Percentiles rank a stretch among this genome's conserved stretches.
phyloP scores from a whole-genome alignment of 2,329 filamentous ascomycete species.

The Botryotinia globosa region DNA sequence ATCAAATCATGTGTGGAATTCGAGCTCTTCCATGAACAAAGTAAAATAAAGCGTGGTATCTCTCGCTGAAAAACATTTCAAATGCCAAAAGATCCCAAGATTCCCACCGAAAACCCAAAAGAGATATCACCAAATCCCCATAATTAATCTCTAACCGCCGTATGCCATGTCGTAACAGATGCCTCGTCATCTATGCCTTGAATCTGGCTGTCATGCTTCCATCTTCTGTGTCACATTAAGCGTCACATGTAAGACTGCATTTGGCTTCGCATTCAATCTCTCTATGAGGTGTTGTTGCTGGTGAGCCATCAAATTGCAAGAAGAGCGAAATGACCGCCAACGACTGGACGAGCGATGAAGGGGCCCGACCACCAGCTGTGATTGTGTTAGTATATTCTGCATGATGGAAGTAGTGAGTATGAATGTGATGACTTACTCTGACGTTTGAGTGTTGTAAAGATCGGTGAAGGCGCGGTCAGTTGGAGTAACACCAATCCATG shows the following conservation, averaged over 20 bases:
- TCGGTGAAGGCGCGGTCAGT: slow-evolving; percentile 74
- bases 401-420: neutral
- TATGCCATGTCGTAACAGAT: neutral
- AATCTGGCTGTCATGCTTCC: neutral
- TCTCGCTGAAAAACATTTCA: neutral
- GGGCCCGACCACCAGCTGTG: slow-evolving; percentile 23
- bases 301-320: slow-evolving; percentile 48
- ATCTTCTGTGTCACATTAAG: neutral
- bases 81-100: neutral
- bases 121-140: neutral
- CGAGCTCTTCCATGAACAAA: neutral
- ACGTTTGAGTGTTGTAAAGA: slow-evolving; percentile 69
- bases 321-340: slow-evolving; percentile 77
- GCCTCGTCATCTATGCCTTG: neutral
- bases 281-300: neutral
- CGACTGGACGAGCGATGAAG: slow-evolving; percentile 77
- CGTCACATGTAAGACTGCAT: neutral
- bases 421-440: slow-evolving; percentile 50
- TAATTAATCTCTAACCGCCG: neutral
- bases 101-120: neutral
- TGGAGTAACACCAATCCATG: slow-evolving; percentile 71
- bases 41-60: neutral
- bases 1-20: neutral
- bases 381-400: slow-evolving; percentile 1
- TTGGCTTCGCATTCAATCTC: neutral